phyloP scores from a whole-genome alignment of 2,329 filamentous ascomycete species.

The Arthrobotrys pseudoclavata region DNA sequence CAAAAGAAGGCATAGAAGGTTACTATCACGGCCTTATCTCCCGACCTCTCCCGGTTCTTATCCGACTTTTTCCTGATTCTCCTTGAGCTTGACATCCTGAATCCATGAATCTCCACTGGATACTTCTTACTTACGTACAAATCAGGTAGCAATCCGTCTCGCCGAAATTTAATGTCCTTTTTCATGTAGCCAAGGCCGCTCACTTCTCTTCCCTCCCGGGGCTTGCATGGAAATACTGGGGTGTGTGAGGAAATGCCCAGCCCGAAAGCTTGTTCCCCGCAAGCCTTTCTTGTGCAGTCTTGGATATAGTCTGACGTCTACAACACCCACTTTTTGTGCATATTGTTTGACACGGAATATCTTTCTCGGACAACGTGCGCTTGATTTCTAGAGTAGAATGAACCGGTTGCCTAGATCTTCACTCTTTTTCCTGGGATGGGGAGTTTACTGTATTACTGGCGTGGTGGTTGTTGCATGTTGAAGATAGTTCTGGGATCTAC shows the following conservation, averaged over 20 bases:
- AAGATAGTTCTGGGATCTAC: no score
- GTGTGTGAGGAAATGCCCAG: constrained; percentile 27
- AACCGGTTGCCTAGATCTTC: constrained; percentile 30
- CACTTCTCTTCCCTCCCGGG: not conserved
- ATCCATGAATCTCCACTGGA: not conserved
- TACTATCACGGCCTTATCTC: constrained; percentile 14
- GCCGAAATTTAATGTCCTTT: constrained; percentile 9
- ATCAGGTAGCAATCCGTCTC: constrained; percentile 13
- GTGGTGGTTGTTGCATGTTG: not conserved
- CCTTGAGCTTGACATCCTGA: constrained; percentile 2
- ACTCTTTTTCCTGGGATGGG: not conserved
- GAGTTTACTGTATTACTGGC: no score
- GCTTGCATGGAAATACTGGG: not conserved
- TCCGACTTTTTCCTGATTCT: constrained; percentile 11
- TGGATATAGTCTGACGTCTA: constrained; percentile 32
- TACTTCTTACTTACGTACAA: not conserved
- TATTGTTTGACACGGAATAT: not conserved
- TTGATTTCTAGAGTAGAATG: constrained; percentile 7
- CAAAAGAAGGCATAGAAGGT: constrained; percentile 2
- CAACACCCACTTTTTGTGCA: constrained; percentile 30
- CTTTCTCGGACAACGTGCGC: constrained; percentile 8
- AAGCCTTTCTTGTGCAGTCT: constrained; percentile 30
- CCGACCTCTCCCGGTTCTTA: not conserved
- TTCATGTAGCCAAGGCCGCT: not conserved
- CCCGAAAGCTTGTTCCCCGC: constrained; percentile 54